These are phyloP conservation scores for Ogataea ramenticola DNA, from an alignment of 805 yeast genomes.

Conservation along the genomic window DNA sequence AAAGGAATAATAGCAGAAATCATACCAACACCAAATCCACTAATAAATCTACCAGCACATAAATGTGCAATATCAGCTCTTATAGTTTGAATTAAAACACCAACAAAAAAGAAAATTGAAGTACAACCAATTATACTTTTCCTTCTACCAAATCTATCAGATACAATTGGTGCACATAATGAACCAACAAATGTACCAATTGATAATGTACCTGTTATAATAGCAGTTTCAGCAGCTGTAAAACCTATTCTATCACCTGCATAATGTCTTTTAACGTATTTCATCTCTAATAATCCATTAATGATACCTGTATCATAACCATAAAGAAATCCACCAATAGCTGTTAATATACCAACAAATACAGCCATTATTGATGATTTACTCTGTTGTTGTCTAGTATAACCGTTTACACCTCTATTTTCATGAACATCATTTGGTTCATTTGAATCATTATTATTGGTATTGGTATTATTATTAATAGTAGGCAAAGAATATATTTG, in stretches of 20 bases:
- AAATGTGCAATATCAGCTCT: conserved; percentile 42
- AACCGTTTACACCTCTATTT: neutral
- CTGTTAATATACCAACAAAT: conserved; percentile 72
- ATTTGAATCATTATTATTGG: neutral
- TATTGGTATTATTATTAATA: neutral
- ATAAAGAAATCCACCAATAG: conserved; percentile 84
- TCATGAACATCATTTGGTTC: neutral
- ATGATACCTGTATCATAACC: conserved; percentile 89
- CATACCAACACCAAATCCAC: conserved; percentile 71
- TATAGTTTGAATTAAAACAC: conserved; percentile 63
- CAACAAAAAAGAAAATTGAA: conserved; percentile 58
- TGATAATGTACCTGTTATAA: conserved; percentile 73
- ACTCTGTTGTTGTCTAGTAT: neutral
- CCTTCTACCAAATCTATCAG: conserved; percentile 71
- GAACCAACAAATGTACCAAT: conserved; percentile 76
- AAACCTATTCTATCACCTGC: conserved; percentile 41
- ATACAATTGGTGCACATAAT: conserved; percentile 46
- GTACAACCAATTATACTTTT: conserved; percentile 55
- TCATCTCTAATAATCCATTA: conserved; percentile 73
- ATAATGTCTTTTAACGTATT: conserved; percentile 50
- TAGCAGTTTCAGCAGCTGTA: conserved; percentile 55
- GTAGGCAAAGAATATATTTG: no score
- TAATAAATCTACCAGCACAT: conserved; percentile 66
- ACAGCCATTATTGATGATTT: conserved; percentile 56
- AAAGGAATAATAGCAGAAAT: conserved; percentile 76